These are phyloP conservation scores for Hygrocybe punicea DNA, from an alignment of 768 basidiomycete species.

Conservation along the genomic window DNA sequence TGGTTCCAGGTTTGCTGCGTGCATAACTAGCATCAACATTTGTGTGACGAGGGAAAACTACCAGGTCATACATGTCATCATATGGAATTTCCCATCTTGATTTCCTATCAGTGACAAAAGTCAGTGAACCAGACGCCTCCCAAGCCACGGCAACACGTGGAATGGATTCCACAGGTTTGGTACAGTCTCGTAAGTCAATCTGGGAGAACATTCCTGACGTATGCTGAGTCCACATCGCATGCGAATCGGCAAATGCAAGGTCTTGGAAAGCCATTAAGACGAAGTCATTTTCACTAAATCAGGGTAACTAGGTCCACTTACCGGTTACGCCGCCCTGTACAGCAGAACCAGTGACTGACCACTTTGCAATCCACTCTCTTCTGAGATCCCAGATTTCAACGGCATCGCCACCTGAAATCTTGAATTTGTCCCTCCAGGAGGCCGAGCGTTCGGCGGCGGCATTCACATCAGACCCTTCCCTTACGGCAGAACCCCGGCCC, in stretches of 20 bases:
- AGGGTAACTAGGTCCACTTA: slow-evolving; percentile 28
- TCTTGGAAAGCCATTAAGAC: slow-evolving; percentile 46
- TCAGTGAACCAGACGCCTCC: slow-evolving; percentile 60
- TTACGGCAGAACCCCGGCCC: no score
- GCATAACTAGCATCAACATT: neutral
- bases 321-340: slow-evolving; percentile 75
- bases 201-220: slow-evolving; percentile 76
- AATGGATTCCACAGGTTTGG: slow-evolving; percentile 64
- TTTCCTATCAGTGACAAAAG: slow-evolving; percentile 61
- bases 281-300: neutral
- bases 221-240: slow-evolving; percentile 72
- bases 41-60: neutral
- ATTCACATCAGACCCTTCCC: neutral
- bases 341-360: slow-evolving; percentile 63
- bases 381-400: slow-evolving; percentile 88
- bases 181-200: slow-evolving; percentile 64
- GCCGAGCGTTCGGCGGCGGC: neutral
- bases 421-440: neutral
- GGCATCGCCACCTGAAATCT: slow-evolving; percentile 45
- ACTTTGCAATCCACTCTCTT: slow-evolving; percentile 77
- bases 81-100: slow-evolving; percentile 66
- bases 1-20: slow-evolving; percentile 3
- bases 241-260: slow-evolving; percentile 63
- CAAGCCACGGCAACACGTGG: slow-evolving; percentile 63
- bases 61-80: slow-evolving; percentile 66